Base-by-base conservation (phyloP, 495 filamentous ascomycete species). In the Chaetomidium leptoderma region DNA sequence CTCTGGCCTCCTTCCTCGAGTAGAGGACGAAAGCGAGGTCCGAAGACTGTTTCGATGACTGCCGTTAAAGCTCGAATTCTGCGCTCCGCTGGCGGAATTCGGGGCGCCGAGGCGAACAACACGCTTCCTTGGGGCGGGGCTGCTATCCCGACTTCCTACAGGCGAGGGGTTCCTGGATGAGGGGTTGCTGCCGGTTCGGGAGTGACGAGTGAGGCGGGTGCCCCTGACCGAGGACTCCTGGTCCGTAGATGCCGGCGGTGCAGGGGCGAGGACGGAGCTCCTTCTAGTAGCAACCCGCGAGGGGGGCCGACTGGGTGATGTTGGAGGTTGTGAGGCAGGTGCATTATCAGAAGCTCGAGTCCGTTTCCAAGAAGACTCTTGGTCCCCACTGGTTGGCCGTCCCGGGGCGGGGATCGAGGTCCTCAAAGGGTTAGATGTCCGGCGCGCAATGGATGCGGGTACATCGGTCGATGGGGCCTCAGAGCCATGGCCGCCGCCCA, bases 101-200 rank as follows among this genome's bases (percentile, higher is more conserved):
- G 72, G 63, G 43, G 69, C 70, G 56, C 79, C 83, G 39, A 89
- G 72, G 37, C 86, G 81, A 37, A 89, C 86, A 7, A 89, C 74
- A 26, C 78, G 64, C 53, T 78, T 78, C 44, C 74, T 57, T 6
- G 70, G 59, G 53, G 55, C 67, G 0, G 75, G 76, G 51, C 75
- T 78, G 36, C 56, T 36, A 8, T 51, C 47, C 4, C 47, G 17
- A 17, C 47, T 51, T 9, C 30, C 47, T 4, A 17, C 32, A 2
- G 47, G 47, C 4, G 47, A 37, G 16, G 47, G 30, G 4, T 51
- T n/a, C n/a, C 27, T 19, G 4, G 47, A 36, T 1, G 47, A 36
- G 16, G 13, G 47, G 47, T 51, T 36, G 32, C 47, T 51, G 2
- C 14, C 47, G 30, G 9, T 36, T 9, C 47, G 30, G 3, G 47